A percentile compares a stretch with the other conserved stretches of the same genome.
Conservation (phyloP, 129 eudicot genomes). For the Lactuca sativa region DNA sequence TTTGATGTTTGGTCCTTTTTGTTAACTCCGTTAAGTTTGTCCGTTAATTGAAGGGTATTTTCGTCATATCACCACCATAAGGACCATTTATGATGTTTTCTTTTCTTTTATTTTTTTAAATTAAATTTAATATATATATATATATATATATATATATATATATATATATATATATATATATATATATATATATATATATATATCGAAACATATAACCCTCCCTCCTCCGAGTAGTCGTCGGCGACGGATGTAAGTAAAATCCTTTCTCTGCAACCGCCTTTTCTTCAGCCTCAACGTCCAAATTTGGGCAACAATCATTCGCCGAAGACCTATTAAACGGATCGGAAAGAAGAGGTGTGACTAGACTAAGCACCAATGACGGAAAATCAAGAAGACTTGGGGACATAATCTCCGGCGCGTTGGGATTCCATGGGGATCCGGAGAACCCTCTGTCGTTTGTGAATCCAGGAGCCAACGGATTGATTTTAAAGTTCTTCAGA, state of each 20-base stretch:
- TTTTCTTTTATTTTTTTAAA: too few species aligned
- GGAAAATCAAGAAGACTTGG: constrained; percentile 80
- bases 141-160: too few species aligned
- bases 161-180: too few species aligned
- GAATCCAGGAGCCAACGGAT: constrained; percentile 52
- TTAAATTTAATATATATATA: too few species aligned
- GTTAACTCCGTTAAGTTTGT: too few species aligned
- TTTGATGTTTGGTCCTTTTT: too few species aligned
- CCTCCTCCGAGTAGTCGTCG: constrained; percentile 53
- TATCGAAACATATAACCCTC: too few species aligned
- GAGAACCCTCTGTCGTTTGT: constrained; percentile 16
- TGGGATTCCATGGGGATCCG: constrained; percentile 45
- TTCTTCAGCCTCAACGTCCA: constrained; percentile 55
- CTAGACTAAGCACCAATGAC: constrained; percentile 69
- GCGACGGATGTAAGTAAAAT: constrained; percentile 79
- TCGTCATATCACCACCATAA: too few species aligned
- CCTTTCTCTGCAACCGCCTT: constrained; percentile 69
- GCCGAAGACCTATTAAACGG: constrained; percentile 58
- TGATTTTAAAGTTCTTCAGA: constrained; percentile 61
- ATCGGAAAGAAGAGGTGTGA: constrained; percentile 79
- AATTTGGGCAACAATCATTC: constrained; percentile 5
- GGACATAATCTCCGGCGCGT: constrained; percentile 52
- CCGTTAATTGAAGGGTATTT: too few species aligned
- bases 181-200: too few species aligned
- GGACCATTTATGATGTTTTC: too few species aligned